These are phyloP conservation scores for Chaetothyriales sp. DNA, from an alignment of 2,329 filamentous ascomycete genomes.

Conservation along the genomic window DNA sequence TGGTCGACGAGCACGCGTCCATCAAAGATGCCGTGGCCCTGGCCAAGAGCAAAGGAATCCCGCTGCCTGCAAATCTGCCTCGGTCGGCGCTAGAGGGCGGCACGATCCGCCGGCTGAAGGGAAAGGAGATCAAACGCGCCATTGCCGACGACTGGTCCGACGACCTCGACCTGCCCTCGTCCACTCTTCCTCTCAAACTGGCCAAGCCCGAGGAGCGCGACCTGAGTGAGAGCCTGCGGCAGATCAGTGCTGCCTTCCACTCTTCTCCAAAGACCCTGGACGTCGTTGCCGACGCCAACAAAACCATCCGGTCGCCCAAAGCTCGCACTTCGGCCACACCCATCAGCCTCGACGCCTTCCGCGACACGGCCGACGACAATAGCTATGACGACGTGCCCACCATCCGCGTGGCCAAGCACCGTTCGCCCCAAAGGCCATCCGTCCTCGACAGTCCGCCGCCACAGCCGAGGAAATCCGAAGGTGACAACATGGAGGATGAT, in stretches of 20 bases:
- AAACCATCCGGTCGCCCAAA: constrained; percentile 32
- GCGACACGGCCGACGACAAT: constrained; percentile 47
- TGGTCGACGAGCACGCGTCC: constrained; percentile 73
- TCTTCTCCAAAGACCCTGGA: constrained; percentile 25
- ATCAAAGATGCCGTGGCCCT: constrained; percentile 76
- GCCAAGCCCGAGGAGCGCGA: constrained; percentile 47
- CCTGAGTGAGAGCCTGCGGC: constrained; percentile 56
- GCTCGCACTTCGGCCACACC: constrained; percentile 38
- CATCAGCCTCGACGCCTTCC: constrained; percentile 47
- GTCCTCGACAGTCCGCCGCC: constrained; percentile 12
- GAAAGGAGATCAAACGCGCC: constrained; percentile 56
- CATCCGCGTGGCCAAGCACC: constrained; percentile 53
- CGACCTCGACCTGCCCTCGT: constrained; percentile 56
- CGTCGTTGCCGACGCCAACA: constrained; percentile 19
- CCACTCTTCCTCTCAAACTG: constrained; percentile 47
- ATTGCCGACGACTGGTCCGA: constrained; percentile 72
- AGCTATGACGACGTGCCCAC: constrained; percentile 52
- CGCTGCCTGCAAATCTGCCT: constrained; percentile 73
- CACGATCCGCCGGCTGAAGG: constrained; percentile 79
- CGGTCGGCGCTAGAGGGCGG: constrained; percentile 81
- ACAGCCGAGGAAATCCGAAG: constrained; percentile 27
- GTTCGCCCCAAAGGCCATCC: constrained; percentile 38
- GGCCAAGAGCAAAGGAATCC: constrained; percentile 79
- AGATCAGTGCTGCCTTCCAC: constrained; percentile 42
- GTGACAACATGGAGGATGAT: constrained; percentile 60